Conservation (phyloP, 139 green algal species). For the Micractinium conductrix region DNA sequence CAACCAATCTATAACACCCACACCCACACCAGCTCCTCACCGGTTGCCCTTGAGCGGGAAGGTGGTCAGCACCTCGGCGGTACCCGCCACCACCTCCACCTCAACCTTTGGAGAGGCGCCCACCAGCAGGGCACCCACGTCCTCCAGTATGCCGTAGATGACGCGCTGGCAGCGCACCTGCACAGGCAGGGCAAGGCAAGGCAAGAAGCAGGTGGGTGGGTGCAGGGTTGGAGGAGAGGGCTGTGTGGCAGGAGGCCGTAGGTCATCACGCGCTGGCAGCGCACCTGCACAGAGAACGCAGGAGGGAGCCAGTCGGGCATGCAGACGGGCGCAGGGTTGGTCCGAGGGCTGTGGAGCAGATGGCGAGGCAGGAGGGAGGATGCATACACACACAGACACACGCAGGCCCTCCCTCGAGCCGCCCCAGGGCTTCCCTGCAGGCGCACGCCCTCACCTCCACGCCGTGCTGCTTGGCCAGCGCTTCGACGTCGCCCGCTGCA, state of each 20-base stretch:
- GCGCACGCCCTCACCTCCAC: slow-evolving; percentile 51
- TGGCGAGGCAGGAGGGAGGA: no score
- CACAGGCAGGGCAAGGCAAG: not conserved
- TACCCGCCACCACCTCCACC: slow-evolving; percentile 54
- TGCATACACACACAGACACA: no score
- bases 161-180: slow-evolving; percentile 59
- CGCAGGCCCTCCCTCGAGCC: no score
- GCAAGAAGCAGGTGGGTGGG: not conserved
- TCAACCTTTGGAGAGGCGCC: slow-evolving; percentile 40
- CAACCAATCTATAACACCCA: no score
- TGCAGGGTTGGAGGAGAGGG: not conserved
- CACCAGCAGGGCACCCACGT: slow-evolving; percentile 52
- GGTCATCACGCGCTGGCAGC: slow-evolving; percentile 75
- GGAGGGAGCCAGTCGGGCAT: no score
- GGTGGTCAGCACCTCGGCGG: slow-evolving; percentile 59
- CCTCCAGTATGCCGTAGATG: slow-evolving; percentile 88
- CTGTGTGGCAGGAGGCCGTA: slow-evolving; percentile 76
- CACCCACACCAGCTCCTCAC: slow-evolving; percentile 1
- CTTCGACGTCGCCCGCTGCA: slow-evolving; percentile 44
- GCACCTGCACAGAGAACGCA: no score
- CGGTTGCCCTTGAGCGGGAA: slow-evolving; percentile 48
- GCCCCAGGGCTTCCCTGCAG: no score
- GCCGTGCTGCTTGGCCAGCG: slow-evolving; percentile 44
- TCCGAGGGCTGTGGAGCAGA: no score
- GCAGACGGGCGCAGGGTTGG: no score